Conservation (phyloP, 2,329 filamentous ascomycete species). For the Alternaria viburni region DNA sequence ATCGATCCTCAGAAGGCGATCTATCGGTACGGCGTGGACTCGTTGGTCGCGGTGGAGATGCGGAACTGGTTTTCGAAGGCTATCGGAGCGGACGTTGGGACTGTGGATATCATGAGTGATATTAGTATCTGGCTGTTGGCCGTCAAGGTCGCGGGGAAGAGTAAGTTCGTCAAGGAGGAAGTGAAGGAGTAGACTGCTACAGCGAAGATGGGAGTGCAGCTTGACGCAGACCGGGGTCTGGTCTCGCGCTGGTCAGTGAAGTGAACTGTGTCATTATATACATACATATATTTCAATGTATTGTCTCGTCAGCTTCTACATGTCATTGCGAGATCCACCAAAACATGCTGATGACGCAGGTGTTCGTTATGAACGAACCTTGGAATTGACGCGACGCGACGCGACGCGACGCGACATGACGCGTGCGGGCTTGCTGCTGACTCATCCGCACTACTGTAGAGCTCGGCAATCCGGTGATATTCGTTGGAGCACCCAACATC, state of each 20-base stretch:
- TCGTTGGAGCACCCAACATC: neutral
- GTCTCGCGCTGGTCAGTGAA: neutral
- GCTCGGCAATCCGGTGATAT: neutral
- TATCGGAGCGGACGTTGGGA: constrained; percentile 15
- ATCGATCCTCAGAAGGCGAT: constrained; percentile 30
- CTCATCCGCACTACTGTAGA: neutral
- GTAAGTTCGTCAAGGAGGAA: constrained; percentile 15
- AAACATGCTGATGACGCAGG: neutral
- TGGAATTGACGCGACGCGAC: neutral
- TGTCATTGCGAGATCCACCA: neutral
- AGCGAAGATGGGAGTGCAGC: neutral
- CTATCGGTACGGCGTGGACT: constrained; percentile 34
- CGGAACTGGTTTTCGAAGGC: constrained; percentile 27
- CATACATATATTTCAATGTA: neutral
- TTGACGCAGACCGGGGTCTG: neutral
- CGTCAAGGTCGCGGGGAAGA: constrained; percentile 13
- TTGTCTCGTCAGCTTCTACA: neutral
- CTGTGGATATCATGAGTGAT: constrained; percentile 18
- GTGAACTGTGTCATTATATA: neutral
- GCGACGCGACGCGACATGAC: neutral
- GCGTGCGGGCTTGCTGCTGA: neutral
- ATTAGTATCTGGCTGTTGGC: constrained; percentile 15
- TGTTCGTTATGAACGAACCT: neutral
- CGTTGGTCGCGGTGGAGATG: constrained; percentile 33
- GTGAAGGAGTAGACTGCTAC: constrained; percentile 1